Conservation (phyloP, 345 rosid genomes). For the Hibiscus tridactylites region DNA sequence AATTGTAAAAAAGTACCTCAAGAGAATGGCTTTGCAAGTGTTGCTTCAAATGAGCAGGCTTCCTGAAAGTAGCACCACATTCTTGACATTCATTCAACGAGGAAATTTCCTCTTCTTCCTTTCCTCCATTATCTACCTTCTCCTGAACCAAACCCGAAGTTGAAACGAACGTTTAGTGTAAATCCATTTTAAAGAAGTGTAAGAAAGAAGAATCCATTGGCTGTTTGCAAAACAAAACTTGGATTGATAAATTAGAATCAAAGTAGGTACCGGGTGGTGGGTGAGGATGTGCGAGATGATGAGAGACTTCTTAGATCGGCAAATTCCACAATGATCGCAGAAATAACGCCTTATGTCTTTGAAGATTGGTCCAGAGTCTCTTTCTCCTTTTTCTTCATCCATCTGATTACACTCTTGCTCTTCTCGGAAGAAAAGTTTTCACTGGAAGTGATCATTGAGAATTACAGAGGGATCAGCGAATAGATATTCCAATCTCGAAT, state of each 20-base stretch:
- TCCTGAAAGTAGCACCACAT: slow-evolving; percentile 69
- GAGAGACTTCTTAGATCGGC: slow-evolving; percentile 76
- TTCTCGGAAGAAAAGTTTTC: not conserved
- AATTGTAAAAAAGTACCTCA: slow-evolving; percentile 38
- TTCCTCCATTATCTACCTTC: slow-evolving; percentile 34
- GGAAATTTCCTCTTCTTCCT: slow-evolving; percentile 13
- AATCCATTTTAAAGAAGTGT: not conserved
- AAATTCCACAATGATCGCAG: slow-evolving; percentile 77
- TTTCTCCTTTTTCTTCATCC: slow-evolving; percentile 24
- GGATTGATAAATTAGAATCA: not conserved
- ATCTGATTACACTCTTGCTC: not conserved
- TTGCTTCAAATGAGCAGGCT: slow-evolving; percentile 75
- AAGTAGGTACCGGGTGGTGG: slow-evolving; percentile 41
- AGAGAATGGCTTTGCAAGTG: slow-evolving; percentile 77
- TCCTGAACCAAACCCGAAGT: slow-evolving; percentile 25
- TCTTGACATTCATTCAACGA: slow-evolving; percentile 37
- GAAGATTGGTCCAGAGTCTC: slow-evolving; percentile 13
- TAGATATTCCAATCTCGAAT: not conserved
- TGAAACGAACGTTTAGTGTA: not conserved
- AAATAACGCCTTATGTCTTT: slow-evolving; percentile 61
- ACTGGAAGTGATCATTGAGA: not conserved
- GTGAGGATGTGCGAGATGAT: slow-evolving; percentile 50
- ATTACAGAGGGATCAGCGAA: not conserved
- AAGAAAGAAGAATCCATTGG: not conserved
- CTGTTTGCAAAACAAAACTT: not conserved